A percentile compares a stretch with the other conserved stretches of the same genome.
phyloP scores from a whole-genome alignment of 2,329 filamentous ascomycete genomes.

The Phialophora expanda region DNA sequence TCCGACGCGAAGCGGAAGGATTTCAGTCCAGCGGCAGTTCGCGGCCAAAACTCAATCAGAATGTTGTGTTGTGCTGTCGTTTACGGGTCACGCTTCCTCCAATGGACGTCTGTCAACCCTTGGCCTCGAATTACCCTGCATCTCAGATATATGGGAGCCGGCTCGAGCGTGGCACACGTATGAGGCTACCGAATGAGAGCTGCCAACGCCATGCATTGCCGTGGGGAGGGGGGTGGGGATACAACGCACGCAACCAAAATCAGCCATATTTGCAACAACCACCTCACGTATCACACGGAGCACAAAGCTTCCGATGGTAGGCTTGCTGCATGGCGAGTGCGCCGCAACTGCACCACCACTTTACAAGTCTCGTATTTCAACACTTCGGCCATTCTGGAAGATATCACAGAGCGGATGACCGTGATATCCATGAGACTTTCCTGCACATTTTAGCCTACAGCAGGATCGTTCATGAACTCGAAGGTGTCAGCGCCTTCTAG shows the following conservation, averaged over 20 bases:
- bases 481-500: background rate
- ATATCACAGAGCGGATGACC: slow-evolving; percentile 9
- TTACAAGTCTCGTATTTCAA: slow-evolving; percentile 3
- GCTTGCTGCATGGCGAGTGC: background rate
- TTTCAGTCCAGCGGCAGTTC: background rate
- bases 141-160: background rate
- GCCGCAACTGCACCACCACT: background rate
- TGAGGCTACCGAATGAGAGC: background rate
- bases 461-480: background rate
- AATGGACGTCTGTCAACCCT: background rate
- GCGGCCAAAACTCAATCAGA: slow-evolving; percentile 14
- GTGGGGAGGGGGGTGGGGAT: background rate
- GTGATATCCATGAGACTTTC: background rate
- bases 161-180: background rate
- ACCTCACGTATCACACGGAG: slow-evolving; percentile 4
- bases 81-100: background rate
- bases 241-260: slow-evolving; percentile 8
- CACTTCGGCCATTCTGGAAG: background rate
- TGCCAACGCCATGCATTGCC: background rate
- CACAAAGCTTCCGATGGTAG: background rate
- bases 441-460: background rate
- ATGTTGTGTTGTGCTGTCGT: slow-evolving; percentile 1
- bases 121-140: background rate
- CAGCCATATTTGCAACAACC: slow-evolving; percentile 1
- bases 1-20: background rate